These are phyloP conservation scores for Trichoderma koningiopsis DNA, from an alignment of 2,329 filamentous ascomycete genomes.

Conservation along the genomic window DNA sequence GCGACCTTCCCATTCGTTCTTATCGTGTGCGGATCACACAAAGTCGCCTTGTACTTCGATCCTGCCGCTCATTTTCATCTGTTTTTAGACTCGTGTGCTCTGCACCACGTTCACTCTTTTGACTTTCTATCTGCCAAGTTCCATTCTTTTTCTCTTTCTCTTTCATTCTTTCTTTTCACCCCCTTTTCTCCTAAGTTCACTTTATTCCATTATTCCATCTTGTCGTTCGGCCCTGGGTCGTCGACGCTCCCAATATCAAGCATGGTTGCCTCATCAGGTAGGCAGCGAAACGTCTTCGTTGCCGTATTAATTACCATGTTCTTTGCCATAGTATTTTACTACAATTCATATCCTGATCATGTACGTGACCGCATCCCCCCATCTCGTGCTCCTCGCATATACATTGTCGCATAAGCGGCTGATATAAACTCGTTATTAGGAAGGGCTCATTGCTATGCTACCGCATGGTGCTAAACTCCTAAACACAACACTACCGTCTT, in stretches of 20 bases:
- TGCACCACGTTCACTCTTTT: conserved; percentile 2
- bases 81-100: background rate
- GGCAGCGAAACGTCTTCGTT: conserved; percentile 23
- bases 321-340: conserved; percentile 18
- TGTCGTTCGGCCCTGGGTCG: conserved; percentile 7
- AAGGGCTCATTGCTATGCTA: conserved; percentile 10
- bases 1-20: conserved; percentile 15
- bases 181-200: background rate
- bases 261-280: conserved; percentile 22
- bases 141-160: background rate
- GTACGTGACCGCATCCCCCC: conserved; percentile 15
- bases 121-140: background rate
- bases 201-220: background rate
- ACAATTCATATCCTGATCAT: conserved; percentile 24
- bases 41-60: background rate
- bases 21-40: conserved; percentile 4
- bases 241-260: background rate
- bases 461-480: background rate
- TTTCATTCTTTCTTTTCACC: background rate
- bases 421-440: background rate
- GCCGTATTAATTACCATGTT: conserved; percentile 17
- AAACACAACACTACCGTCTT: background rate
- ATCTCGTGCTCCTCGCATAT: background rate
- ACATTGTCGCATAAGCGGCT: background rate
- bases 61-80: conserved; percentile 9